Base-by-base conservation (phyloP, 208 protist genomes). In the Trypanosomatidae sp. region DNA sequence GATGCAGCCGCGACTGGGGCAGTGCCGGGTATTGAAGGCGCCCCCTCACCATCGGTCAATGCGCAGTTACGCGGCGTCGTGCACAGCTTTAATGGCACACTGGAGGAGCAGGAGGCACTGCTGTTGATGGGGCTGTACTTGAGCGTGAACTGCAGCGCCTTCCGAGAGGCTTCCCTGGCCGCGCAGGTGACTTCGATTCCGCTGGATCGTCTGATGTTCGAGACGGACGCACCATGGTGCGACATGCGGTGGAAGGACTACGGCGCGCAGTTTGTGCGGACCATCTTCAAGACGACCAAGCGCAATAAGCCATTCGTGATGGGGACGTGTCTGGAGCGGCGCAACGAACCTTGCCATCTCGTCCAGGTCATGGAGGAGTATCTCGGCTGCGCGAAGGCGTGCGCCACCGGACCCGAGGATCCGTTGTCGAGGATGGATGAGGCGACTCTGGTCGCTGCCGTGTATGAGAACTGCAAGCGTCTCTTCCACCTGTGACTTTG, bases 161-260 rank as follows among this genome's bases (percentile, higher is more conserved):
- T 98, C 66, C 92, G 97, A 46, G 90, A 94, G 55, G 78, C 85
- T 62, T 83, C 88, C 19, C 73, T 92, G 53, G 81, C 97, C 15
- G 73, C 79, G 15, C 93, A 97, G 41, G 82, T 96, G 7, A 55
- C 81, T 49, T 65, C 71, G 22, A 92, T 99, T 58, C 97, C 96
- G 25, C 70, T 91, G 9, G 77, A 95, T 41, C 79, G 90, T 4
- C 60, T 99, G 9, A 82, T 99, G 84, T 78, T 99, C 12, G 97
- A 99, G 75, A 98, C 97, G 1, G 96, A 98, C 77, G 92, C 95
- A 25, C 97, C 96, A n/a, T 98, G 94, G 91, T 98, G 97, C 75
- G 95, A 98, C 78, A 90, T 99, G 8, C 88, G 96, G 10, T 78
- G 72, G n/a, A 93, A 84, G 47, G 93, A 98, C 85, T 97, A 86